Percentiles rank a stretch among this genome's conserved stretches.
These are phyloP conservation scores for Myxozyma nipponensis DNA, from an alignment of 805 yeast genomes.

Conservation along the genomic window DNA sequence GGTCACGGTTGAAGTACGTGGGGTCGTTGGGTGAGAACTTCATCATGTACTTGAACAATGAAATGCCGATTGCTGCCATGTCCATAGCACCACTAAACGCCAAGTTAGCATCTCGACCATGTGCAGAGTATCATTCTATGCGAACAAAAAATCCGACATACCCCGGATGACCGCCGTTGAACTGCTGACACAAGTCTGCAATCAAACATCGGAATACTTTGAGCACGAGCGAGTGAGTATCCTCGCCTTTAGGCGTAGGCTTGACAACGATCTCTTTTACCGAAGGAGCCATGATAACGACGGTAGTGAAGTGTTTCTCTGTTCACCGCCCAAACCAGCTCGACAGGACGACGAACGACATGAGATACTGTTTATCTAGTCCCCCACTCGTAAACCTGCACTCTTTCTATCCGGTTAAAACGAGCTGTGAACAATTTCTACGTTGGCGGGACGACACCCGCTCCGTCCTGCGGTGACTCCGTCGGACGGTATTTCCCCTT, in stretches of 20 bases:
- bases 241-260: slow-evolving; percentile 9
- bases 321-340: too few species aligned
- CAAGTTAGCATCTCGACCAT: neutral
- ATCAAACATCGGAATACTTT: slow-evolving; percentile 12
- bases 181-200: slow-evolving; percentile 12
- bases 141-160: neutral
- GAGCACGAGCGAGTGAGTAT: slow-evolving; percentile 5
- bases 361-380: too few species aligned
- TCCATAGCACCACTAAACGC: slow-evolving; percentile 12
- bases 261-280: slow-evolving; percentile 1
- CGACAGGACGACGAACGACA: too few species aligned
- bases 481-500: too few species aligned
- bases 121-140: neutral
- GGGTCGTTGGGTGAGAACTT: slow-evolving; percentile 37
- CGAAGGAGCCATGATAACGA: slow-evolving; percentile 8
- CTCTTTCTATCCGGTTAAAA: too few species aligned
- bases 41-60: slow-evolving; percentile 39
- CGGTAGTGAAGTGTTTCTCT: too few species aligned
- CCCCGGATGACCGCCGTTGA: slow-evolving; percentile 18
- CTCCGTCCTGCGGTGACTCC: too few species aligned
- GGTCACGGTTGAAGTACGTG: slow-evolving; percentile 39
- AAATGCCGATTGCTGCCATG: slow-evolving; percentile 36
- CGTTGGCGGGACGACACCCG: too few species aligned
- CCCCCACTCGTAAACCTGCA: too few species aligned
- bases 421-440: too few species aligned